Percentiles rank a stretch among this genome's conserved stretches.
Evolutionary conservation across 176 grass and related monocot genomes (phyloP).

Genomic region (Carex pumila): DNA sequence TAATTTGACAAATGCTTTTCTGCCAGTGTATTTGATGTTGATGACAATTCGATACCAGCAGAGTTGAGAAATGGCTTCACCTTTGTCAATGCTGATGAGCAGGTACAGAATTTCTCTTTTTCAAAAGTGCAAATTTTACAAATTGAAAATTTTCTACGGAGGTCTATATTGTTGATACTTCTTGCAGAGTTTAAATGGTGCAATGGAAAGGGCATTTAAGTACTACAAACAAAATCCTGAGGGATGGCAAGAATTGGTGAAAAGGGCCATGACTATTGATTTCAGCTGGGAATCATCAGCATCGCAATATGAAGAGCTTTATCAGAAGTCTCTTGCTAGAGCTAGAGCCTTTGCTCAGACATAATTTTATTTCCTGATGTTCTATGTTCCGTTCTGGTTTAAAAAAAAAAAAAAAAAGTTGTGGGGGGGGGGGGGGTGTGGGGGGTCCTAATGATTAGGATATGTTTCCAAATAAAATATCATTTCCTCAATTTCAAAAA

Average conservation of each 20-base stretch:
- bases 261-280: slow-evolving; percentile 76
- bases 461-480: too few relatives aligned
- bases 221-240: slow-evolving; percentile 66
- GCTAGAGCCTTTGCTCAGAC: slow-evolving; percentile 42
- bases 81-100: slow-evolving; percentile 68
- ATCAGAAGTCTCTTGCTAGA: slow-evolving; percentile 50
- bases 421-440: too few relatives aligned
- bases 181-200: slow-evolving; percentile 55
- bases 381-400: not conserved
- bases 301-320: slow-evolving; percentile 77
- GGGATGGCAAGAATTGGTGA: slow-evolving; percentile 62
- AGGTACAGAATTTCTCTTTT: slow-evolving; percentile 36
- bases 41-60: slow-evolving; percentile 48
- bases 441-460: too few relatives aligned
- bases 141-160: not conserved
- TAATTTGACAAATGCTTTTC: not conserved
- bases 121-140: not conserved
- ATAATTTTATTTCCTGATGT: slow-evolving; percentile 10
- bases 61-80: slow-evolving; percentile 85
- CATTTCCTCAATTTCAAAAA: too few relatives aligned
- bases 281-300: slow-evolving; percentile 86
- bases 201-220: slow-evolving; percentile 67
- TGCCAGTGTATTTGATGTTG: slow-evolving; percentile 81
- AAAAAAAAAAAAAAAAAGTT: not conserved
- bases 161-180: slow-evolving; percentile 9